phyloP scores from a whole-genome alignment of 225 moss, liverwort and hornwort genomes.

The Sphagnum tenellum region DNA sequence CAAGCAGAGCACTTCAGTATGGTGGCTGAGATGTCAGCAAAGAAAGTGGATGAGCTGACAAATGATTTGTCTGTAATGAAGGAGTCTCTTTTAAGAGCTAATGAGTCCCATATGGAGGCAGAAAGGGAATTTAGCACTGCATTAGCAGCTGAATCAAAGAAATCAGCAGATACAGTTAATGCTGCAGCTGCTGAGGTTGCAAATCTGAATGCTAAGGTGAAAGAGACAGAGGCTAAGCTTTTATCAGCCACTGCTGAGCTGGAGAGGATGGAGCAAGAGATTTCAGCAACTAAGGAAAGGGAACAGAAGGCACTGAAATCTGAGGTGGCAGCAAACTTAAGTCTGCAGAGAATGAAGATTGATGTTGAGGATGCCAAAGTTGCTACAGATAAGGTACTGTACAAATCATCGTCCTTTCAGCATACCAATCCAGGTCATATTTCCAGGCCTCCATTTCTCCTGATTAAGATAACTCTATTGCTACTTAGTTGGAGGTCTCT shows the following conservation, averaged over 20 bases:
- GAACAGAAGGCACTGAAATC: slow-evolving; percentile 14
- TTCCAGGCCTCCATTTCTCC: too few species aligned
- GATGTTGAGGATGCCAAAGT: slow-evolving; percentile 18
- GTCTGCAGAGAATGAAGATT: slow-evolving; percentile 11
- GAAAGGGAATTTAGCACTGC: slow-evolving; percentile 14
- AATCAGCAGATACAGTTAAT: neutral
- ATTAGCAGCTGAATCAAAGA: slow-evolving; percentile 5
- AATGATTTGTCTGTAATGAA: slow-evolving; percentile 51
- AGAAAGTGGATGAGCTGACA: slow-evolving; percentile 42
- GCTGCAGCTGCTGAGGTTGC: slow-evolving; percentile 13
- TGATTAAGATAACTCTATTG: too few species aligned
- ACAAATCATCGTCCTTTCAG: neutral
- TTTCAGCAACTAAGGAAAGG: slow-evolving; percentile 14
- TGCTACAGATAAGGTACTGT: slow-evolving; percentile 27
- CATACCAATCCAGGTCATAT: too few species aligned
- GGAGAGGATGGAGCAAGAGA: slow-evolving; percentile 19
- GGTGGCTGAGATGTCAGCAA: slow-evolving; percentile 16
- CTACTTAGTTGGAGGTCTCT: too few species aligned
- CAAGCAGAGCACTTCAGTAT: slow-evolving; percentile 11
- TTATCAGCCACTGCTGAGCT: slow-evolving; percentile 15
- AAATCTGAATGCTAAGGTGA: slow-evolving; percentile 17
- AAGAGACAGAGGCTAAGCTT: slow-evolving; percentile 22
- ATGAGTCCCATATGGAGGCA: slow-evolving; percentile 19
- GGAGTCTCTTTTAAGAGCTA: slow-evolving; percentile 51
- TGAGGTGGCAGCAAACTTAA: slow-evolving; percentile 7